Conservation (phyloP, 1,139 yeast species). For the Saccharomyces hybrid region DNA sequence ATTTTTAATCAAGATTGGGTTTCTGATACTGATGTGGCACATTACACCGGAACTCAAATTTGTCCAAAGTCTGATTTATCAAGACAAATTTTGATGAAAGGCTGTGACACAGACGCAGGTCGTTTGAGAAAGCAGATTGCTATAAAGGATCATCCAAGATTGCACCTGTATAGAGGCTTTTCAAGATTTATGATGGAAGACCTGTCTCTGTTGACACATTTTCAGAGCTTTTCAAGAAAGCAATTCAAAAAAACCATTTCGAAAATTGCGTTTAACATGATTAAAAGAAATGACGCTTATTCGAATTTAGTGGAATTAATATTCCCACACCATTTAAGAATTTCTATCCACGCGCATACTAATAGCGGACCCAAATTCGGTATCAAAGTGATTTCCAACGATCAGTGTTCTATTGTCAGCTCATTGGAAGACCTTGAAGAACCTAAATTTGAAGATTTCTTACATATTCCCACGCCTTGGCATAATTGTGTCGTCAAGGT, state of each 20-base stretch:
- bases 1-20: slow-evolving; percentile 28
- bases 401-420: slow-evolving; percentile 38
- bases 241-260: slow-evolving; percentile 45
- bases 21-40: slow-evolving; percentile 25
- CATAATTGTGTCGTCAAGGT: slow-evolving; percentile 49
- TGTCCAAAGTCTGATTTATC: slow-evolving; percentile 33
- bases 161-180: slow-evolving; percentile 49
- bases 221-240: slow-evolving; percentile 38
- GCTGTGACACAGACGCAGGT: slow-evolving; percentile 38
- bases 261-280: slow-evolving; percentile 56
- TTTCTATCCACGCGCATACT: slow-evolving; percentile 55
- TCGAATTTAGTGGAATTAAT: slow-evolving; percentile 53
- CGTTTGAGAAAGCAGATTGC: slow-evolving; percentile 32
- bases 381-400: slow-evolving; percentile 40
- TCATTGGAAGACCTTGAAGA: slow-evolving; percentile 35
- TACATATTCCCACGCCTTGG: slow-evolving; percentile 64
- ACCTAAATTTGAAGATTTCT: slow-evolving; percentile 39
- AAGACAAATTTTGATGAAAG: slow-evolving; percentile 36
- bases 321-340: slow-evolving; percentile 51
- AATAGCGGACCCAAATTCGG: slow-evolving; percentile 56
- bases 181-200: slow-evolving; percentile 55
- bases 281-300: slow-evolving; percentile 56
- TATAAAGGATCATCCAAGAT: slow-evolving; percentile 43
- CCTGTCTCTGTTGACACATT: slow-evolving; percentile 38
- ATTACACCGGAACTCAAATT: slow-evolving; percentile 34